Evolutionary conservation across 2,329 filamentous ascomycete species (phyloP), one percentile per base, ranked within the genome.

Genomic region (Cylindrodendrum hubeiense): DNA sequence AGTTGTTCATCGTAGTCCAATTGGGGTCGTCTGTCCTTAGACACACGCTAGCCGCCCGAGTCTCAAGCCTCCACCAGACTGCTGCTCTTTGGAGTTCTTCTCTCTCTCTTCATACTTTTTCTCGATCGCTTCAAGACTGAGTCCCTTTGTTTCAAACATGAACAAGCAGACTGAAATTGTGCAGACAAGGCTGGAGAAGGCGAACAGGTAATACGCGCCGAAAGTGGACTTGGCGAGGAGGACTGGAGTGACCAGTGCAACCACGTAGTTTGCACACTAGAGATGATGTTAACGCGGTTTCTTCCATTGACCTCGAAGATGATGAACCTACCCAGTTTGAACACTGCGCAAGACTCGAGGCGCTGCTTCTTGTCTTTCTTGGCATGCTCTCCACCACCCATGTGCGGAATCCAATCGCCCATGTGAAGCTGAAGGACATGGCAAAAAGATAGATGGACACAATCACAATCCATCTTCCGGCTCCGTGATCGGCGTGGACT

Each of bases 301-400:
- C 66, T 19, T 7, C 7, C 21, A 6, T 21, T 15, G 19, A 19
- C 1, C 22, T 28, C 9, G 15, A 3, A 33, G 12, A 9, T 2
- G 12, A n/a, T 9, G 9, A 2, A 71, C 76, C 63, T 49, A 82
- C 79, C 81, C 86, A 89, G 51, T 87, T 87, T 17, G 82, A 80
- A 3, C 85, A 83, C 60, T 88, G 84, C 1, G 85, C 86, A 28
- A 89, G 74, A 50, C 82, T 84, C 0, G 84, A 86, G 1, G 86
- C 87, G 15, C 83, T 84, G 2, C 85, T 87, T 2, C 88, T 79
- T 0, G 86, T 89, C 10, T 79, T 77, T 22, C 84, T 79, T 0
- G 87, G 87, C 70, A 89, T 84, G 46, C 87, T 89, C 72, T 90
- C 88, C 0, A 85, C 81, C 0, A 84, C 78, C 67, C 86, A 89